These are phyloP conservation scores for Mycena haematopus DNA, from an alignment of 768 basidiomycete species.

Conservation along the genomic window DNA sequence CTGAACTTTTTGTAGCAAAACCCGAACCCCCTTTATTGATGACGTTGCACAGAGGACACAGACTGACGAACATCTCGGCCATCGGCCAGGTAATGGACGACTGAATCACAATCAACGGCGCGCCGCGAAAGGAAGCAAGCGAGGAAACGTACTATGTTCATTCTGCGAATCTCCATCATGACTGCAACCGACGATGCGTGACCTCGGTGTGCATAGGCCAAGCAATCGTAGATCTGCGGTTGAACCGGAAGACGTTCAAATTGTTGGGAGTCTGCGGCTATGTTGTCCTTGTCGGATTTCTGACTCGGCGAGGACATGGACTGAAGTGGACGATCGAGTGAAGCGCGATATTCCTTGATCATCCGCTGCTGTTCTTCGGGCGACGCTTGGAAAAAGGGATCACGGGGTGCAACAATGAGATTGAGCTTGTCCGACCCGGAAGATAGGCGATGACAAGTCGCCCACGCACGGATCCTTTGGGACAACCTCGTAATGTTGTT, in stretches of 20 bases:
- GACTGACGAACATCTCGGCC: constrained; percentile 67
- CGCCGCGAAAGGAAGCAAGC: constrained; percentile 3
- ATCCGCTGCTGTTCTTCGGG: constrained; percentile 56
- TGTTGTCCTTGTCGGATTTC: constrained; percentile 36
- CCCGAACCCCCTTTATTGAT: constrained; percentile 2
- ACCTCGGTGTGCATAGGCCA: constrained; percentile 68
- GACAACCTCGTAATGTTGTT: constrained; percentile 49
- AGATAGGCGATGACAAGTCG: constrained; percentile 63
- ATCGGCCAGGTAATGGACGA: constrained; percentile 76
- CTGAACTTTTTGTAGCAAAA: constrained; percentile 16
- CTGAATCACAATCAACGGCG: constrained; percentile 39
- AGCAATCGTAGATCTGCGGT: constrained; percentile 70
- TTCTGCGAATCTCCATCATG: constrained; percentile 59
- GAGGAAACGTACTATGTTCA: constrained; percentile 61
- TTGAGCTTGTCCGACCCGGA: constrained; percentile 64
- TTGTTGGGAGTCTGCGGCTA: constrained; percentile 35
- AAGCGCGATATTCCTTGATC: constrained; percentile 52
- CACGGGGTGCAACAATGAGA: constrained; percentile 65
- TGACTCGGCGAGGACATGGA: constrained; percentile 11
- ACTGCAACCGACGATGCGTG: constrained; percentile 62
- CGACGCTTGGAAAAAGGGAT: constrained; percentile 60
- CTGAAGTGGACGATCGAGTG: constrained; percentile 39
- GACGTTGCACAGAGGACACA: constrained; percentile 59
- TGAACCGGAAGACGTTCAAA: constrained; percentile 73
- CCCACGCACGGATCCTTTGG: constrained; percentile 54